Evolutionary conservation across 345 rosid species (phyloP).

Genomic region (Eucalyptus tenuipes): DNA sequence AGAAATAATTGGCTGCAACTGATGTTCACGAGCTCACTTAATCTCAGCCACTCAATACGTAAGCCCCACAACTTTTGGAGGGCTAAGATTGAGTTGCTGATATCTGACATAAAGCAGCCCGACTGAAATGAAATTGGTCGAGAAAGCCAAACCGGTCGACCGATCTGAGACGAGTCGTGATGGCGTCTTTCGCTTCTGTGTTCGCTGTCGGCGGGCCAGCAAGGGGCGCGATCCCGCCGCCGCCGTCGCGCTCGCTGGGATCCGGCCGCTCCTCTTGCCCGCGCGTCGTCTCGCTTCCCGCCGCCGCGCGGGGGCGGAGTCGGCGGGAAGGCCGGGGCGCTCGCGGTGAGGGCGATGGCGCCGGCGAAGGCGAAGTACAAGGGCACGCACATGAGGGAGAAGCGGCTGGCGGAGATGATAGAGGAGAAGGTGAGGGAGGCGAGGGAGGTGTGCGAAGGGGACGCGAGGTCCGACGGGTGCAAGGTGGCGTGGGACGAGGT

Average conservation of each 20-base stretch:
- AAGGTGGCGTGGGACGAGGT: constrained; percentile 94
- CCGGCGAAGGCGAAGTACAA: constrained; percentile 46
- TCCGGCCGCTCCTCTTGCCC: constrained; percentile 43
- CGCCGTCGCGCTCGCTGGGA: not conserved
- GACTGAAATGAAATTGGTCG: not conserved
- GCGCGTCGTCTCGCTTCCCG: not conserved
- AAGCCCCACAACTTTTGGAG: not conserved
- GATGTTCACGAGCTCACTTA: not conserved
- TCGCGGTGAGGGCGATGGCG: constrained; percentile 1
- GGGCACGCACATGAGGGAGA: constrained; percentile 65
- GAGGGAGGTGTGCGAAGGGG: constrained; percentile 50
- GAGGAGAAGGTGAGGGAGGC: constrained; percentile 68
- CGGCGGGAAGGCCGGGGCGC: not conserved
- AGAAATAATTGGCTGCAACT: not conserved
- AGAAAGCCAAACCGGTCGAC: not conserved
- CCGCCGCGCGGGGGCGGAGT: not conserved
- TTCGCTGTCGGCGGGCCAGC: not conserved
- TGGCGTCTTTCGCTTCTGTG: not conserved
- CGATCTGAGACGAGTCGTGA: not conserved
- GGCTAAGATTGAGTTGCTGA: not conserved
- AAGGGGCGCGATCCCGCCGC: not conserved
- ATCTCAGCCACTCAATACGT: not conserved
- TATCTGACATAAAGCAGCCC: not conserved
- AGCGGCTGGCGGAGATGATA: constrained; percentile 54
- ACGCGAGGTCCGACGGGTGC: constrained; percentile 47